Base-by-base conservation (phyloP, 805 yeast species). In the Metschnikowia matae region DNA sequence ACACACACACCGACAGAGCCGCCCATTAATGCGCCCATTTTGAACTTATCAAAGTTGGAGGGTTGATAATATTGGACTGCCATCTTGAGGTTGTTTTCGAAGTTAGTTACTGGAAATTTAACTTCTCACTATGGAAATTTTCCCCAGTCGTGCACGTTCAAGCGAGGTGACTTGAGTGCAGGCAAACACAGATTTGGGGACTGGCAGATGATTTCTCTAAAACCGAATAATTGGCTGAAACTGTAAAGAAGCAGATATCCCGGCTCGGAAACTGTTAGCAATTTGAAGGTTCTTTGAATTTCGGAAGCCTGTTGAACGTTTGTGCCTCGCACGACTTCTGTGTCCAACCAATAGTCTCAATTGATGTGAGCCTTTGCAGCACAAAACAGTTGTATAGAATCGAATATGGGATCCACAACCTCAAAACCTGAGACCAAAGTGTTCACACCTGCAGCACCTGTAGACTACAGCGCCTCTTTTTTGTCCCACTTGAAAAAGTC, bases 1-100 rank as follows among this genome's bases (percentile, higher is more conserved):
- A 92, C 89, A 63, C 95, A 94, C 8, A 90, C 94, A 57, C 99
- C 99, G 34, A 85, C 91, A 34, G 89, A 81, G 51, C 83, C 73
- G 55, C 99, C 99, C 97, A 94, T 94, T 75, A 92, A 74, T 54
- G 90, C 85, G 49, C 99, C 99, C 98, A 94, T 94, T 74, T 94
- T 94, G 81, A 94, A 88, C 74, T 94, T 94, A 50, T 94, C 97
- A 74, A 91, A 89, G 70, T 86, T 83, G 44, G 97, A 86, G 50
- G 95, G 96, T 60, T 83, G 84, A 33, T 71, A 74, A 43, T 57
- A 57, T 47, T 57, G 61, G 18, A 55, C 59, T 37, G 59, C 50
- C 61, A 57, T 57, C 10, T 31, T 40, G 45, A 42, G n/a, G 36
- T 31, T 41, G 44, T 18, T 37, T 21, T 37, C 17, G 14, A 31